These are phyloP conservation scores for Medicago truncatula DNA, from an alignment of 306 rosid genomes.

Conservation along the genomic window MtrunA17r5.0-ANR NC_053048.1:42687001-42687500, in stretches of 20 bases:
- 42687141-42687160: conserved; percentile 71
- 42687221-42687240: conserved; percentile 65
- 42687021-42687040: conserved; percentile 64
- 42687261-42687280: conserved; percentile 69
- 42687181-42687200: conserved; percentile 72
- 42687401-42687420: background rate
- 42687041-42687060: conserved; percentile 58
- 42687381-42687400: background rate
- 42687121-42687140: conserved; percentile 68
- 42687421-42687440: conserved; percentile 11
- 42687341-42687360: conserved; percentile 4
- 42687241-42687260: conserved; percentile 75
- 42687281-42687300: conserved; percentile 65
- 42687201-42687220: conserved; percentile 52
- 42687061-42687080: conserved; percentile 71
- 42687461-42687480: conserved; percentile 9
- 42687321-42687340: conserved; percentile 18
- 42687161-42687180: conserved; percentile 80
- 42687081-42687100: conserved; percentile 73
- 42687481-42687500: background rate
- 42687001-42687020: conserved; percentile 37
- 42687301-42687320: conserved; percentile 52
- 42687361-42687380: conserved; percentile 3
- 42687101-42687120: conserved; percentile 51
- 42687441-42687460: conserved; percentile 7